These are phyloP conservation scores for Penicillium sp. DNA, from an alignment of 2,329 filamentous ascomycete species.

Conservation along the genomic window DNA sequence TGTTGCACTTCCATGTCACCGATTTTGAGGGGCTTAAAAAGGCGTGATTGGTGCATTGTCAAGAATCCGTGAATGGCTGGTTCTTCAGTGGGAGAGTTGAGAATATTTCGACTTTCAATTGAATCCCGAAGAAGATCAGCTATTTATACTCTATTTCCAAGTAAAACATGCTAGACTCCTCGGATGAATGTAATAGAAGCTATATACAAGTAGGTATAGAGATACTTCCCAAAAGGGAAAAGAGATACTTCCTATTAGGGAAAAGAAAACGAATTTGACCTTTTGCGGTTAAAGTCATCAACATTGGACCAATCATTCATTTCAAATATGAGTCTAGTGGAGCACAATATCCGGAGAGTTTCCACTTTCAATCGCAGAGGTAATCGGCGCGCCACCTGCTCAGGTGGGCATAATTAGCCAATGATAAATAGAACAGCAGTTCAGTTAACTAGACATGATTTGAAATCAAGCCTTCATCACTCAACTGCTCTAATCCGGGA, in stretches of 20 bases:
- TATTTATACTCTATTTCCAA: neutral
- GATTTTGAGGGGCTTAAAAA: neutral
- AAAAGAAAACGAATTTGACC: neutral
- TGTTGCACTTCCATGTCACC: slow-evolving; percentile 31
- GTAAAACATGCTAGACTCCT: neutral
- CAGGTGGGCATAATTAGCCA: neutral
- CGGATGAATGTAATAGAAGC: neutral
- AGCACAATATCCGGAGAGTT: neutral
- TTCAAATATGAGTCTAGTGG: neutral
- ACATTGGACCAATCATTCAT: neutral
- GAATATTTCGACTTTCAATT: neutral
- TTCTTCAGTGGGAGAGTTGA: neutral
- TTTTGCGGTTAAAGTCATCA: neutral
- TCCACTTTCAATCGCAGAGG: neutral
- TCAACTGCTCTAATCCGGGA: no score
- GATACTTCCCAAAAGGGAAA: neutral
- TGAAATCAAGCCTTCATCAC: neutral
- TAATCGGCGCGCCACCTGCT: neutral
- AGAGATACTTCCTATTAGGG: neutral
- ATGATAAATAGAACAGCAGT: neutral
- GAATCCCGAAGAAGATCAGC: neutral
- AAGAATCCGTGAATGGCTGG: no score
- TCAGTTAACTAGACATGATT: neutral
- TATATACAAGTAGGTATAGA: neutral
- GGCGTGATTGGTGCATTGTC: neutral